A percentile compares a stretch with the other conserved stretches of the same genome.
phyloP scores from a whole-genome alignment of 139 green algal genomes.

The Zygnema cylindricum region DNA sequence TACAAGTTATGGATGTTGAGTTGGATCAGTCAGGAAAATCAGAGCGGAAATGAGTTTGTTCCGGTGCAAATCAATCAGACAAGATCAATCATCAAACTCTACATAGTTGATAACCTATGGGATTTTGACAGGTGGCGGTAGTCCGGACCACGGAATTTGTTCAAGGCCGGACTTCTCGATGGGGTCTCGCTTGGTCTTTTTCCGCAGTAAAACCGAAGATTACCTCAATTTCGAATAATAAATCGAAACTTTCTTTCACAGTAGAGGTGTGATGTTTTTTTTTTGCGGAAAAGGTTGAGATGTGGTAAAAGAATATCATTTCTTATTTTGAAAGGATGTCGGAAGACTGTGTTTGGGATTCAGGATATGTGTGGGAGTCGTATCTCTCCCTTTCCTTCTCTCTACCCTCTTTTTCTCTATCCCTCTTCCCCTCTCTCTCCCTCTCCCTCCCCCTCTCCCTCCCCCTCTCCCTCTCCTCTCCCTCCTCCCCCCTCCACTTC shows the following conservation, averaged over 20 bases:
- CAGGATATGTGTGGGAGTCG: no score
- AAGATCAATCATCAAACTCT: no score
- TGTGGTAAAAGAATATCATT: not conserved
- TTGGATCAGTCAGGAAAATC: no score
- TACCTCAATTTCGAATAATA: not conserved
- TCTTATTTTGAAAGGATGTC: not conserved
- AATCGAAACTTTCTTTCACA: slow-evolving; percentile 43
- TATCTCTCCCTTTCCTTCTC: not conserved
- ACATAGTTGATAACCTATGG: no score
- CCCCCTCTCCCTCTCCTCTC: not conserved
- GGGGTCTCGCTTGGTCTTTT: slow-evolving; percentile 90
- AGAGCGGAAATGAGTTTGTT: no score
- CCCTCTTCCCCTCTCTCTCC: not conserved
- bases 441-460: not conserved
- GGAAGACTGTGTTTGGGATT: no score
- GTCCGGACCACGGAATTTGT: slow-evolving; percentile 83
- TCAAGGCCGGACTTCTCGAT: slow-evolving; percentile 84
- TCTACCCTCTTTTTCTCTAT: not conserved
- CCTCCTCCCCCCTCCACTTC: not conserved
- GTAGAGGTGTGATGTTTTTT: slow-evolving; percentile 14
- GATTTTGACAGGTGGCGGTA: slow-evolving; percentile 62
- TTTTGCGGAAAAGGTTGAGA: not conserved
- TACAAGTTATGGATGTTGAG: no score
- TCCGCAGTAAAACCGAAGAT: not conserved
- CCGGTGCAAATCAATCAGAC: no score